Evolutionary conservation across 2,329 filamentous ascomycete genomes (phyloP).

Genomic region (Onygenales sp.): DNA sequence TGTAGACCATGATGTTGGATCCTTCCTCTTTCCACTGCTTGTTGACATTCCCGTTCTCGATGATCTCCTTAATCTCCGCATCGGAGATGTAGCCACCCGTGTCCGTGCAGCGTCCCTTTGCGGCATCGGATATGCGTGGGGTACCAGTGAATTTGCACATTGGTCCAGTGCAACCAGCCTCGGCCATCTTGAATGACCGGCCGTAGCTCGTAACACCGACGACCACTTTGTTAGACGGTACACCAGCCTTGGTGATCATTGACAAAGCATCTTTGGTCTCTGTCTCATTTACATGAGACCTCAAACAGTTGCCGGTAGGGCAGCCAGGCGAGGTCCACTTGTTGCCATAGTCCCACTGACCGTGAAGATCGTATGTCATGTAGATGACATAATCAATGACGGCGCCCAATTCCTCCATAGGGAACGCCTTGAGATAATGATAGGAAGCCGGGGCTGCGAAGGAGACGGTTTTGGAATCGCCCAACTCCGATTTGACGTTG

Average conservation of each 20-base stretch:
- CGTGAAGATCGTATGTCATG: conserved; percentile 28
- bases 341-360: conserved; percentile 17
- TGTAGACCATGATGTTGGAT: conserved; percentile 2
- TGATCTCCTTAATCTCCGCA: conserved; percentile 30
- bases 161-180: conserved; percentile 19
- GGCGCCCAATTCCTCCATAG: conserved; percentile 15
- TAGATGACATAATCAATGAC: conserved; percentile 22
- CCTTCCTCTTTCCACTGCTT: not conserved
- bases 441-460: conserved; percentile 18
- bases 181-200: conserved; percentile 25
- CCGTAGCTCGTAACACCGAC: conserved; percentile 29
- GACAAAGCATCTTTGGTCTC: conserved; percentile 17
- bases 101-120: conserved; percentile 26
- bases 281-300: conserved; percentile 16
- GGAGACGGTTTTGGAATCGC: conserved; percentile 12
- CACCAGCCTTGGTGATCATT: conserved; percentile 32
- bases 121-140: conserved; percentile 16
- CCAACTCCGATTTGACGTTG: conserved; percentile 10
- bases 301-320: conserved; percentile 21
- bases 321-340: conserved; percentile 12
- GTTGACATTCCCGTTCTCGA: conserved; percentile 5
- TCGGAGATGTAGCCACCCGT: conserved; percentile 31
- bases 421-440: conserved; percentile 20
- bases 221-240: conserved; percentile 22
- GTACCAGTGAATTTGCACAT: conserved; percentile 26